Percentiles rank a stretch among this genome's conserved stretches.
Evolutionary conservation across 2,329 filamentous ascomycete species (phyloP).

Genomic region (Botrytis pseudocinerea): DNA sequence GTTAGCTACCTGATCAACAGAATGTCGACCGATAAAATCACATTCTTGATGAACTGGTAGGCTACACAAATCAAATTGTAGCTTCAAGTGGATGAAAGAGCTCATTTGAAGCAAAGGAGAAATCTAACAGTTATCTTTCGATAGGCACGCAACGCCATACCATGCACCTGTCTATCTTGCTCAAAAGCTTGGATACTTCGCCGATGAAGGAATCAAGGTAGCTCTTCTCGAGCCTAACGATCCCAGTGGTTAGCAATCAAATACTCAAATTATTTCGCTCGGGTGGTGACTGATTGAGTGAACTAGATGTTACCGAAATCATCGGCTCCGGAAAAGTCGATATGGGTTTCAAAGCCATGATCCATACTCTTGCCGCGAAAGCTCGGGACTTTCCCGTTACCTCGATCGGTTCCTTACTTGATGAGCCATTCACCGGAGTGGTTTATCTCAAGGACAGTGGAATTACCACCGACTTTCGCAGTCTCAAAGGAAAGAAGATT

Average conservation of each 20-base stretch:
- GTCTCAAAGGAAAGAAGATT: constrained; percentile 73
- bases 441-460: constrained; percentile 74
- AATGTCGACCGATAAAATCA: constrained; percentile 84
- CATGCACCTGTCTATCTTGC: constrained; percentile 77
- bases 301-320: constrained; percentile 75
- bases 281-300: neutral
- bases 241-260: constrained; percentile 57
- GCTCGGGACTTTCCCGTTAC: constrained; percentile 71
- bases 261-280: neutral
- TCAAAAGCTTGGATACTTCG: constrained; percentile 73
- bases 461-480: constrained; percentile 73
- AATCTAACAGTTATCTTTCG: constrained; percentile 35
- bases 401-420: constrained; percentile 72
- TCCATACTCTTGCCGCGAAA: constrained; percentile 77
- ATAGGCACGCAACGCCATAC: constrained; percentile 78
- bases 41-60: constrained; percentile 82
- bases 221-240: constrained; percentile 77
- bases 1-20: constrained; percentile 23
- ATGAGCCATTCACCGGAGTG: constrained; percentile 78
- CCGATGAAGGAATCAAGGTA: constrained; percentile 74
- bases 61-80: constrained; percentile 2
- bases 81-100: neutral
- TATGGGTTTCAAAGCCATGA: constrained; percentile 82
- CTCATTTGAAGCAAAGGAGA: constrained; percentile 22
- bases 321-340: constrained; percentile 75